phyloP scores from a whole-genome alignment of 2,329 filamentous ascomycete species.

The Emmonsiellopsis sp. region DNA sequence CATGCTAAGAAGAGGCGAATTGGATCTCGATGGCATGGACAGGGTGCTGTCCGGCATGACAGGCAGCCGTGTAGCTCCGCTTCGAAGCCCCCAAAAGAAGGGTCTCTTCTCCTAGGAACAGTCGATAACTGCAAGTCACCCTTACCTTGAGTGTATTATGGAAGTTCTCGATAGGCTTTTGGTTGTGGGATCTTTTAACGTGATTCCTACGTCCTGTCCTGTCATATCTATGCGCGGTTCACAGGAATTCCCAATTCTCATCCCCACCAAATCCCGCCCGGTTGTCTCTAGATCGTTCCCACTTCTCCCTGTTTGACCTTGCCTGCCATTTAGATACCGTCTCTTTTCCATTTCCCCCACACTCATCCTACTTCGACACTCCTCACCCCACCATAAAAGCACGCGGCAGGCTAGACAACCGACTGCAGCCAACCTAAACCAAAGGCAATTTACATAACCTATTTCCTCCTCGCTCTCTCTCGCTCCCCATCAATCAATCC shows the following conservation, averaged over 20 bases:
- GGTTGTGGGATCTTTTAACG: neutral
- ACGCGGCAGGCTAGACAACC: no score
- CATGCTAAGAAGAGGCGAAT: constrained; percentile 33
- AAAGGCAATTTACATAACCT: neutral
- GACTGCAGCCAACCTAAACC: neutral
- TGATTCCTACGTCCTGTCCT: no score
- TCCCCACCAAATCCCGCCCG: no score
- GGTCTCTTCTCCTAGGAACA: neutral
- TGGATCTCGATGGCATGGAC: constrained; percentile 41
- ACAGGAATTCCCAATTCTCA: no score
- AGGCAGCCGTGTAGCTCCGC: constrained; percentile 12
- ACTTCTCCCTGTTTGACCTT: no score
- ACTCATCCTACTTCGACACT: no score
- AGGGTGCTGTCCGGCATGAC: constrained; percentile 37
- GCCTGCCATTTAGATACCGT: no score
- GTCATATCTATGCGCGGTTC: no score
- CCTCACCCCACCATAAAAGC: no score
- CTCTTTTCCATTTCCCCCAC: no score
- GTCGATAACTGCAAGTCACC: neutral
- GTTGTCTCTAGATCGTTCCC: no score
- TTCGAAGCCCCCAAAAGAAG: constrained; percentile 18
- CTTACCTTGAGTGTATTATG: neutral
- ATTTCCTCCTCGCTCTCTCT: neutral
- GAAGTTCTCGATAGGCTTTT: neutral
- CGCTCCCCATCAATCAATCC: neutral